A percentile compares a stretch with the other conserved stretches of the same genome.
phyloP scores from a whole-genome alignment of 1,284 basidiomycete species.

The Laetiporus sulphureus region DNA sequence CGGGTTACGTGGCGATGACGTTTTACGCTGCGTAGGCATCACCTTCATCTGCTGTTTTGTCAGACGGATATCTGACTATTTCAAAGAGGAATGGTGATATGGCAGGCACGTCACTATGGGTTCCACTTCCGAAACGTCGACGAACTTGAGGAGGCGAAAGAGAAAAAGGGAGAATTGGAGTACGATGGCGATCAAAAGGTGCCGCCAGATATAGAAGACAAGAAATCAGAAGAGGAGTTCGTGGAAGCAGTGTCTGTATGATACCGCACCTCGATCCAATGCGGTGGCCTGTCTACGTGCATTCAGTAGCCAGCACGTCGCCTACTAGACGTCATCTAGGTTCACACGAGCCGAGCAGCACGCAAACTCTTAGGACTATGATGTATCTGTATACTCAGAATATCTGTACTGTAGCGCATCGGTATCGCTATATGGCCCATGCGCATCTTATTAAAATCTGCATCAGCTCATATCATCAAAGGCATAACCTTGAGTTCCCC shows the following conservation, averaged over 20 bases:
- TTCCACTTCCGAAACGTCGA: constrained; percentile 46
- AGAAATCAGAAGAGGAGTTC: constrained; percentile 20
- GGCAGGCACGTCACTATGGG: constrained; percentile 39
- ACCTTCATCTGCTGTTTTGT: background rate
- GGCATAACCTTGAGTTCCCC: constrained; percentile 40
- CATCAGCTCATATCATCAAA: too few relatives aligned
- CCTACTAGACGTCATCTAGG: too few relatives aligned
- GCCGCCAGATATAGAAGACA: constrained; percentile 15
- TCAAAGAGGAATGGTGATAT: constrained; percentile 45
- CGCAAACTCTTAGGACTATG: too few relatives aligned
- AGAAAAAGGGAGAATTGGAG: constrained; percentile 11
- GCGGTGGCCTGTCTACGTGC: too few relatives aligned
- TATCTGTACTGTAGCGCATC: background rate
- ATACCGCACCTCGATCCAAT: too few relatives aligned
- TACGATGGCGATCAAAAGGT: constrained; percentile 4
- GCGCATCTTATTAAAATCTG: too few relatives aligned
- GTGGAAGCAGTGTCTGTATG: constrained; percentile 15
- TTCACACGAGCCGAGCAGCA: too few relatives aligned
- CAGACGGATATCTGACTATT: constrained; percentile 8
- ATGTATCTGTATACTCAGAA: background rate
- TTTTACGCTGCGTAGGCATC: constrained; percentile 50
- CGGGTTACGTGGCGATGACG: constrained; percentile 54
- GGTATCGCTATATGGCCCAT: too few relatives aligned
- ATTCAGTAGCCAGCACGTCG: too few relatives aligned
- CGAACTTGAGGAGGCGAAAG: constrained; percentile 25